Evolutionary conservation across 805 yeast species (phyloP), one percentile per base, ranked within the genome.

Genomic region (Wickerhamomyces strasburgensis): DNA sequence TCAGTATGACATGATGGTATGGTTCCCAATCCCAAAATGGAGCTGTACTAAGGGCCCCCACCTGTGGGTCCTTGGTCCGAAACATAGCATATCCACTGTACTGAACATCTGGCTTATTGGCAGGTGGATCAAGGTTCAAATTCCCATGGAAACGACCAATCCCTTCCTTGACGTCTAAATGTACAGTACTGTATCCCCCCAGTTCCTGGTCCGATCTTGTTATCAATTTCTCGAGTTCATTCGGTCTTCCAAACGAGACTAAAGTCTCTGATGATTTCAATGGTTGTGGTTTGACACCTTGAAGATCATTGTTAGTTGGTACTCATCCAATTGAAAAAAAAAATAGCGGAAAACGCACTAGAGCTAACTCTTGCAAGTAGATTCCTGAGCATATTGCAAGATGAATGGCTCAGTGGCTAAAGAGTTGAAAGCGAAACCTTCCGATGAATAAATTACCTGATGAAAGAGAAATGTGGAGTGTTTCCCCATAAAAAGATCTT

Each of bases 31-130:
- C 87, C 87, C 87, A 80, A 62, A 75, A 67, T 56, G 64, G 61
- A 24, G 65, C 60, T 6, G 63, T 58, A 13, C 64, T 64, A 40
- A 71, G 60, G 42, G 68, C 21, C 6, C 40, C 58, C 39, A 62
- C 65, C 39, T 67, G 70, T 49, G 78, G 74, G 52, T 84, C 85
- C 47, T 66, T 72, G 0, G 95, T 85, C 44, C 94, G 71, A 61
- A 83, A 84, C 94, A 86, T 84, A 26, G 94, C 85, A 64, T 78
- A 78, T 1, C 85, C 85, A 14, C 81, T 72, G 42, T 78, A 66
- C 14, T 73, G 68, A 16, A 84, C 73, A 34, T 78, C 79, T 1
- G 86, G 84, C 34, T 77, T 67, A 43, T 73, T 72, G 36, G 72
- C 68, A 11, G 85, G 93, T 25, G 83, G 70, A 46, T 81, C 84